phyloP scores from a whole-genome alignment of 805 yeast genomes.

The Maudiozyma barnettii region DNA sequence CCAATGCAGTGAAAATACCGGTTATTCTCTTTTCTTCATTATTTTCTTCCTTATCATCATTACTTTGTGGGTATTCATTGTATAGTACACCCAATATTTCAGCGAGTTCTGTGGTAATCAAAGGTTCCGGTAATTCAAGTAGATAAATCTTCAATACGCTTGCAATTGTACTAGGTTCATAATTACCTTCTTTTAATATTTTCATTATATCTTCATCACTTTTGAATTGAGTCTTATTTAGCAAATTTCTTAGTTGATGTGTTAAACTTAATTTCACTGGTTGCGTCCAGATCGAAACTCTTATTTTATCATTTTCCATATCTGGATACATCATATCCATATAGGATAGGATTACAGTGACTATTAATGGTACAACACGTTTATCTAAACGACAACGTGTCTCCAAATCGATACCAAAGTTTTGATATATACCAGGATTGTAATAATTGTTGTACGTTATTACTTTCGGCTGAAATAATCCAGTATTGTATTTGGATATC shows the following conservation, averaged over 20 bases:
- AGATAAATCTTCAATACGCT: constrained; percentile 63
- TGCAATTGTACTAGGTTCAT: constrained; percentile 50
- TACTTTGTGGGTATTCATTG: constrained; percentile 34
- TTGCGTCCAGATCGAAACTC: constrained; percentile 59
- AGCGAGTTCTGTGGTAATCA: constrained; percentile 54
- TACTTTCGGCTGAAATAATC: constrained; percentile 64
- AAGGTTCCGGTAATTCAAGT: constrained; percentile 70
- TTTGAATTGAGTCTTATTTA: constrained; percentile 31
- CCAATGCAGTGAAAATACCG: constrained; percentile 57
- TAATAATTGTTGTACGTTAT: constrained; percentile 72
- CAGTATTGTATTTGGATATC: constrained; percentile 61
- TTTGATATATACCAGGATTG: constrained; percentile 54
- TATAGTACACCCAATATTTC: constrained; percentile 65
- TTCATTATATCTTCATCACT: constrained; percentile 30
- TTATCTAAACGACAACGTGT: constrained; percentile 62
- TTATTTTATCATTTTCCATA: constrained; percentile 54
- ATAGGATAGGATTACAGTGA: constrained; percentile 52
- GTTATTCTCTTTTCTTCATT: constrained; percentile 37
- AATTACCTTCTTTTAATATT: constrained; percentile 25
- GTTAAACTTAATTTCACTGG: constrained; percentile 52
- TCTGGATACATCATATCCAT: constrained; percentile 67
- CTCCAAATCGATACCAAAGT: constrained; percentile 72
- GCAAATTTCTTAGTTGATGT: constrained; percentile 49
- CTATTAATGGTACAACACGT: constrained; percentile 59
- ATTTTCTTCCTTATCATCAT: constrained; percentile 2